Base-by-base conservation (phyloP, 495 filamentous ascomycete genomes). In the Hypoxylon fragiforme region DNA sequence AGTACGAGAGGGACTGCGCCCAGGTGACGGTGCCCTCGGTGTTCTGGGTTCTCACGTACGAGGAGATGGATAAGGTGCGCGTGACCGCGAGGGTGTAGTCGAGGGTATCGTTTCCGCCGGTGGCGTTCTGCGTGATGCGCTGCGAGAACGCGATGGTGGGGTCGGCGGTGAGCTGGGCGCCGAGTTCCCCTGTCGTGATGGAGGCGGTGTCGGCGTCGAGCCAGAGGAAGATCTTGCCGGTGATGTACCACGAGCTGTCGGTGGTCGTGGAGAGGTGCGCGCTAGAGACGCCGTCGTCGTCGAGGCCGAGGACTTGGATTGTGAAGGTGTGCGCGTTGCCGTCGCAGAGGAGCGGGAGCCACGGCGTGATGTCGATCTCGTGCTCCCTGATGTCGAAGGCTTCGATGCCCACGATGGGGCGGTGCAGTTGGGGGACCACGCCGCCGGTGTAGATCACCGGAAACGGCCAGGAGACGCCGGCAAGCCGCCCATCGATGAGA, bases 381-480 rank as follows among this genome's bases (percentile, higher is more conserved):
- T 90, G 85, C 57, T 92, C 86, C 11, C 81, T 77, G 15, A 96
- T 78, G 62, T 96, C 91, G 65, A 91, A 96, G 1, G 89, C 83
- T 51, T 94, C 85, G 32, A 91, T 85, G 2, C 91, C 90, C 9
- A 90, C 91, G 60, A 96, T 85, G 1, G 91, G 91, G 0, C 89
- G 77, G 85, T 92, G 92, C 15, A 96, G 77, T 0, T 83, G 84
- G 2, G 91, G 91, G 1, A 85, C 85, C 1, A 96, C 81, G 2
- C 91, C 91, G 3, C 91, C 91, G 3, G 91, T 95, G 60, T 95
- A 96, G 31, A 96, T 90, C 14, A 92, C 77, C 0, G 90, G 88
- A 52, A 92, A 95, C 1, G 91, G 91, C 89, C 88, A 95, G 12
- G 81, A 77, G 8, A 95, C 87, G 0, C 91, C 91, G n/a, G 90